Evolutionary conservation across 2,329 filamentous ascomycete genomes (phyloP), one percentile per base, ranked within the genome.

Genomic region (Rhynchosporium secalis): DNA sequence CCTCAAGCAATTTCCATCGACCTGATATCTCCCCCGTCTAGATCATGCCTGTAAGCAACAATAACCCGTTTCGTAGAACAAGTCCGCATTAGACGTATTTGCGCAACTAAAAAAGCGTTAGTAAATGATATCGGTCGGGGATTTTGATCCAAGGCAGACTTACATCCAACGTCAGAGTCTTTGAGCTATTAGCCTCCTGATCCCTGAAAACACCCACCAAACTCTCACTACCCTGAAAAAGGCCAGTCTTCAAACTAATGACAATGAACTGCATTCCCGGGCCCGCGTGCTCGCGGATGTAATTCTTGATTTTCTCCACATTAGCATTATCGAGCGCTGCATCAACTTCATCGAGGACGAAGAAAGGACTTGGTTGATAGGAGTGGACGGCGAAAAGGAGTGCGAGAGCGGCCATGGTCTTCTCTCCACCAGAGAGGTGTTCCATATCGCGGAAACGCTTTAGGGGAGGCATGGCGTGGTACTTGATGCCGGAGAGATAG

Each of bases 361-460:
- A 99, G 80, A 99, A 99, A 0, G 96, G 95, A 64, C 86, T 91
- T 0, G 95, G 94, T 74, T 97, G 93, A 79, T 94, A 99, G 63
- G 89, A 93, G 79, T 99, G 95, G 61, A 99, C 93, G 28, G 95
- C 95, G 75, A 99, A 99, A 4, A 99, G 83, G 46, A 99, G 82
- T n/a, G 95, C 95, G 45, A 99, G 81, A 13, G 95, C 95, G 1
- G 95, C 95, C 88, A 99, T 99, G 0, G 95, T 99, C 82, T 99
- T 99, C 78, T 99, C 95, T 61, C 95, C 95, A 71, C 95, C 95
- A 1, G 92, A 96, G 9, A 99, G 81, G 75, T 97, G 95, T 76
- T 99, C 95, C 95, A 99, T 99, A 76, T 99, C 96, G 71, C 95
- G 86, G 84, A 99, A 99, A 51, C 95, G 92, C 79, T 99, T 99